Base-by-base conservation (phyloP, 2,329 filamentous ascomycete species). In the Rhynchosporium secalis region DNA sequence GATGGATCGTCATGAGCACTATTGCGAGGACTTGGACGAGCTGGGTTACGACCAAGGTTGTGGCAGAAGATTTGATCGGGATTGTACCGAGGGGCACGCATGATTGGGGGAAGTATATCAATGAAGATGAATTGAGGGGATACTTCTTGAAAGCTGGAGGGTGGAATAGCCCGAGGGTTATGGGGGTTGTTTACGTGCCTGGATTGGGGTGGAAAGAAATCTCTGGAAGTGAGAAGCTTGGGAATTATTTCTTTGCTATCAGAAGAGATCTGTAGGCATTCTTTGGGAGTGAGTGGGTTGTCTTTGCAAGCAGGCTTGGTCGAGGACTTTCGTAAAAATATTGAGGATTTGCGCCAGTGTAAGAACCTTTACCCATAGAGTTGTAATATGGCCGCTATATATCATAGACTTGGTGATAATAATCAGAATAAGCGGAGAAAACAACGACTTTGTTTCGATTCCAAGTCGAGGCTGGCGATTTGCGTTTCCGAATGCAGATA, bases 241-340 rank as follows among this genome's bases (percentile, higher is more conserved):
- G 94, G 9, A 99, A 99, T 76, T 99, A 98, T 78, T 98, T 99
- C 76, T 96, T 97, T 75, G 95, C 85, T 8, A 87, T 96, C 48
- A 85, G 87, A 77, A 88, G 80, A 73, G 78, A 75, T 64, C 40
- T 61, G 55, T 59, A 48, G 38, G 12, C 26, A 46, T 46, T 10
- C 5, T 8, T 8, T 8, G 4, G 43, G n/a, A 43, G 41, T 10
- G 43, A 46, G n/a, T 20, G 7, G 9, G 41, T n/a, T 45, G 41
- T 10, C 33, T 6, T 36, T 5, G 9, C 9, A 45, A n/a, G n/a
- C 12, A 6, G n/a, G 2, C n/a, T 46, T n/a, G 43, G 43, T 20
- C 4, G 43, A n/a, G n/a, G 8, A 46, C 10, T n/a, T 20, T 20
- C 26, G 3, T 15, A 1, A 26, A n/a, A 1, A 26, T 26, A 46